Evolutionary conservation across 768 basidiomycete species (phyloP).

Genomic region (Wakefieldia striispora): DNA sequence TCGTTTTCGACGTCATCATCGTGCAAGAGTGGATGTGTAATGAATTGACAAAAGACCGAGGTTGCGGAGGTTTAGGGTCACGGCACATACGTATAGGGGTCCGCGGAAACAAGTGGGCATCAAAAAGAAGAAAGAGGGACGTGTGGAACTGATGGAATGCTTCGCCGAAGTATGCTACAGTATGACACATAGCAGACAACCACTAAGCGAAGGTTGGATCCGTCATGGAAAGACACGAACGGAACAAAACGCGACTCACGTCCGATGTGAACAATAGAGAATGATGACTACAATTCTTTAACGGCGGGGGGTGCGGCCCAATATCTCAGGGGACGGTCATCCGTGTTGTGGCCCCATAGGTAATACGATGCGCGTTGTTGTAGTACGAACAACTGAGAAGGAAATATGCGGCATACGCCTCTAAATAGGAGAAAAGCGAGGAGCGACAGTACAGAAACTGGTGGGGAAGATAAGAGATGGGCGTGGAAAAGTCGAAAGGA

Average conservation of each 20-base stretch:
- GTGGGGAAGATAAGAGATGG: not conserved
- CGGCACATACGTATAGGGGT: not conserved
- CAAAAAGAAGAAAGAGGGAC: not conserved
- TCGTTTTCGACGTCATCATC: too few relatives aligned
- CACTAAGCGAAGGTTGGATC: not conserved
- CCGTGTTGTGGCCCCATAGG: conserved; percentile 50
- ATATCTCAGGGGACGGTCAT: conserved; percentile 24
- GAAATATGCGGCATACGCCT: conserved; percentile 56
- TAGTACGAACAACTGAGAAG: conserved; percentile 53
- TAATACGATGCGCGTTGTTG: conserved; percentile 58
- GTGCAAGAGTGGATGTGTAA: too few relatives aligned
- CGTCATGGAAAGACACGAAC: conserved; percentile 2
- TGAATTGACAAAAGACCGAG: too few relatives aligned
- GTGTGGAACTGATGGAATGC: not conserved
- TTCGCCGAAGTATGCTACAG: conserved; percentile 9
- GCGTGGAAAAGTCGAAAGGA: not conserved
- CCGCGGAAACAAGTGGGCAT: not conserved
- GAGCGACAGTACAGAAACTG: conserved; percentile 42
- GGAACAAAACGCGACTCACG: conserved; percentile 7
- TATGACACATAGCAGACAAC: too few relatives aligned
- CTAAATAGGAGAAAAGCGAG: conserved; percentile 46
- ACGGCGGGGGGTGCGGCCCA: conserved; percentile 25
- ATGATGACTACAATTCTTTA: conserved; percentile 22
- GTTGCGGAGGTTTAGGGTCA: too few relatives aligned
- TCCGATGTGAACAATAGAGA: not conserved